Percentiles rank a stretch among this genome's conserved stretches.
These are phyloP conservation scores for Bocquillonia castaneifolia DNA, from an alignment of 441 rosid genomes.

Conservation along the genomic window DNA sequence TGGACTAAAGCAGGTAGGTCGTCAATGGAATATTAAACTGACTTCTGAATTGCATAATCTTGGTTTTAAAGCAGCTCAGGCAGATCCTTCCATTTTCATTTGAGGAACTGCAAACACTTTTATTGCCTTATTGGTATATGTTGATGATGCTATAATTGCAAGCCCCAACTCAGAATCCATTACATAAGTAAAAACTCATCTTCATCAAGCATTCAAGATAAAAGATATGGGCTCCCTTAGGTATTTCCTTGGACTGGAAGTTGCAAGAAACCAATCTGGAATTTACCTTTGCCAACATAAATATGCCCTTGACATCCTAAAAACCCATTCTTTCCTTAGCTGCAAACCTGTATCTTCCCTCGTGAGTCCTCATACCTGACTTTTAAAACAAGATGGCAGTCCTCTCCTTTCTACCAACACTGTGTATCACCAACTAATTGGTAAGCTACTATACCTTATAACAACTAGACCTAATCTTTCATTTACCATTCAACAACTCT, in stretches of 20 bases:
- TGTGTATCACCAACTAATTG: not conserved
- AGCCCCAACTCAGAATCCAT: not conserved
- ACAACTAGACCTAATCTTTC: not conserved
- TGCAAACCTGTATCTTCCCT: not conserved
- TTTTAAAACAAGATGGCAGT: rapidly evolving
- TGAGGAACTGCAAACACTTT: not conserved
- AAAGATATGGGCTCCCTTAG: not conserved
- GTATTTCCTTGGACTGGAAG: not conserved
- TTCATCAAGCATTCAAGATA: not conserved
- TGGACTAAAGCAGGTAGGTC: not conserved
- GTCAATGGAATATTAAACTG: not conserved
- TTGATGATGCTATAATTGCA: not conserved
- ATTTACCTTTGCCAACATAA: not conserved
- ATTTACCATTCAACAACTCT: not conserved
- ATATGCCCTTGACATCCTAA: not conserved
- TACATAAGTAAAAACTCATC: not conserved
- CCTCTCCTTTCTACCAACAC: too few relatives aligned
- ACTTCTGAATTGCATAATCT: not conserved
- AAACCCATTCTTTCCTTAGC: not conserved
- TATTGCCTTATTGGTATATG: not conserved
- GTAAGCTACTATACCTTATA: not conserved
- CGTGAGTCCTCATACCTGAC: not conserved
- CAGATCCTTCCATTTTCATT: not conserved
- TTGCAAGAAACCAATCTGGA: rapidly evolving
- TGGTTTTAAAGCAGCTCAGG: not conserved